Evolutionary conservation across 2,329 filamentous ascomycete genomes (phyloP), one percentile per base, ranked within the genome.

Genomic region (Thielaviopsis cerberus): DNA sequence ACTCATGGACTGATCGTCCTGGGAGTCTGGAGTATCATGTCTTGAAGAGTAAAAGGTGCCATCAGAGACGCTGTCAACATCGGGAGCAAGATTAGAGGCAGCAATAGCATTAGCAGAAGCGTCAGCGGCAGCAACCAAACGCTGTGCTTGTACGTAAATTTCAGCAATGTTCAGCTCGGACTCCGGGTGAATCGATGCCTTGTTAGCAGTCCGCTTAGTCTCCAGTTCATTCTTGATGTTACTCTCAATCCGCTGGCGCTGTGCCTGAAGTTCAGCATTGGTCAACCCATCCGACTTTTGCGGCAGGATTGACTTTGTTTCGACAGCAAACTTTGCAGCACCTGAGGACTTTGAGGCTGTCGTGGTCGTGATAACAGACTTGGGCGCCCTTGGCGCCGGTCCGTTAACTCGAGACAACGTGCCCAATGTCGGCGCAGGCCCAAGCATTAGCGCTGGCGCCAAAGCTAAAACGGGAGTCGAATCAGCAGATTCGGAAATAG

Each of bases 31-130:
- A 63, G 89, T 94, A 69, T 90, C 86, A 74, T 90, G 84, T 73
- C 85, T 87, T 72, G 90, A 96, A 64, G 91, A 96, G 75, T 97
- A 96, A 71, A 94, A 94, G 48, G 89, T 92, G 67, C 94, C 89
- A 69, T 94, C 85, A 23, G 59, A 60, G 64, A 70, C 75, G 64
- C 75, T 74, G 72, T 80, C 78, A 75, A 75, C 74, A 68, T 76
- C 70, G 65, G 79, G 15, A 22, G 8, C n/a, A 48, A n/a, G 41
- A n/a, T n/a, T 71, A 63, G 76, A 76, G 65, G 84, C 79, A 64
- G 22, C 55, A 52, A 48, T 41, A 20, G 50, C 53, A n/a, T 51
- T 45, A 52, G 54, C 34, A 45, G 58, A 57, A 51, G 58, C 58
- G 50, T 57, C 55, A 22, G 60, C 57, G 26, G 59, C 55, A 55